These are phyloP conservation scores for Ceratobasidium sp. DNA, from an alignment of 1,284 basidiomycete genomes.

Conservation along the genomic window DNA sequence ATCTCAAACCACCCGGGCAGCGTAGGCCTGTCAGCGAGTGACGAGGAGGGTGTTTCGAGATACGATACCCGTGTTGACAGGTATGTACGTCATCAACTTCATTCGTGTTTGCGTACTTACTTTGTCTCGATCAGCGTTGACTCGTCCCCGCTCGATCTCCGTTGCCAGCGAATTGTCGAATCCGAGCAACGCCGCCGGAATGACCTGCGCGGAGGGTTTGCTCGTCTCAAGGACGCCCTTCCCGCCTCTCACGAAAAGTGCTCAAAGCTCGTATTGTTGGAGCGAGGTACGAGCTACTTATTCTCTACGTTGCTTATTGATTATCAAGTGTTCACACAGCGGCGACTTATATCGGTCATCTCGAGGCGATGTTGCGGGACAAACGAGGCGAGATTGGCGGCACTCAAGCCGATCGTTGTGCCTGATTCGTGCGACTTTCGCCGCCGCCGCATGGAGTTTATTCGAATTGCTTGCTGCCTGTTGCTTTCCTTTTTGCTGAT, in stretches of 20 bases:
- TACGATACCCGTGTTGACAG: no score
- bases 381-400: no score
- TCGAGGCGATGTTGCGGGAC: neutral
- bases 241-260: neutral
- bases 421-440: neutral
- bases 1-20: no score
- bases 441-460: no score
- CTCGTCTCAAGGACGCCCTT: neutral
- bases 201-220: neutral
- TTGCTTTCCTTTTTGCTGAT: no score
- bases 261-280: neutral
- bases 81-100: no score
- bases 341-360: neutral
- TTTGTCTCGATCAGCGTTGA: neutral
- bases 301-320: neutral
- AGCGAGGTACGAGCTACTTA: neutral
- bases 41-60: no score
- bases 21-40: no score
- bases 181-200: neutral
- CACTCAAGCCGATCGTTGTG: neutral
- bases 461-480: no score
- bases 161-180: neutral
- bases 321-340: neutral
- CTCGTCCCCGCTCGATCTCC: neutral
- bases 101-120: no score